Evolutionary conservation across 148 eudicot species (phyloP).

Genomic region (Fagopyrum tataricum): DNA sequence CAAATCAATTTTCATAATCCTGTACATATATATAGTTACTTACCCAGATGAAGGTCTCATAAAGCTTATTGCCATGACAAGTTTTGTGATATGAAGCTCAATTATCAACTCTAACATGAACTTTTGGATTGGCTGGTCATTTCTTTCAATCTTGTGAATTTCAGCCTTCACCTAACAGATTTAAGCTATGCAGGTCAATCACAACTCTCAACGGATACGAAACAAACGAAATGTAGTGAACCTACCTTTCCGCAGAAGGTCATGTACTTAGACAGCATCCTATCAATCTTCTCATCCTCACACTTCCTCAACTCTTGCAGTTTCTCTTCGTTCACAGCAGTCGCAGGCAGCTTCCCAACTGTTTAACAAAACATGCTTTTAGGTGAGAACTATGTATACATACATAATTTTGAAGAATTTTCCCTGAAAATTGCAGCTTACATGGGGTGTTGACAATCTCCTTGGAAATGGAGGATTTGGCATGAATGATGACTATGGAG

Average conservation of each 20-base stretch:
- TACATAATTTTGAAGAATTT: too few species aligned
- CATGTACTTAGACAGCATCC: slow-evolving; percentile 35
- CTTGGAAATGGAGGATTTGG: slow-evolving; percentile 25
- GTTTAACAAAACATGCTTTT: neutral
- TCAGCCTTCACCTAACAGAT: slow-evolving; percentile 50
- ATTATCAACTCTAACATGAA: slow-evolving; percentile 39
- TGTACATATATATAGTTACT: neutral
- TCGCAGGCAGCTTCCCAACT: slow-evolving; percentile 79
- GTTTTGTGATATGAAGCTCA: slow-evolving; percentile 36
- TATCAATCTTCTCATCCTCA: slow-evolving; percentile 52
- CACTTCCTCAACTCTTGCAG: slow-evolving; percentile 35
- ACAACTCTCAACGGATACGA: neutral
- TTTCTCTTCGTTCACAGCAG: slow-evolving; percentile 50
- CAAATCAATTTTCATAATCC: too few species aligned
- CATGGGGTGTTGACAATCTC: slow-evolving; percentile 54
- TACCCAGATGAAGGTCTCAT: slow-evolving; percentile 61
- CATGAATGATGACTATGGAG: slow-evolving; percentile 50
- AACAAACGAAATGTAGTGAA: neutral
- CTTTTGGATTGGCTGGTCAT: slow-evolving; percentile 46
- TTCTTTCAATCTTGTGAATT: slow-evolving; percentile 35
- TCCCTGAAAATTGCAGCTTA: slow-evolving; percentile 40
- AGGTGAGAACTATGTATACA: too few species aligned
- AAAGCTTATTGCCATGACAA: slow-evolving; percentile 56
- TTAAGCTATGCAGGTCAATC: neutral
- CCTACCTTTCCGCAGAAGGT: slow-evolving; percentile 65